Evolutionary conservation across 208 protist genomes (phyloP).

Genomic region (Leishmania amazonensis): DNA sequence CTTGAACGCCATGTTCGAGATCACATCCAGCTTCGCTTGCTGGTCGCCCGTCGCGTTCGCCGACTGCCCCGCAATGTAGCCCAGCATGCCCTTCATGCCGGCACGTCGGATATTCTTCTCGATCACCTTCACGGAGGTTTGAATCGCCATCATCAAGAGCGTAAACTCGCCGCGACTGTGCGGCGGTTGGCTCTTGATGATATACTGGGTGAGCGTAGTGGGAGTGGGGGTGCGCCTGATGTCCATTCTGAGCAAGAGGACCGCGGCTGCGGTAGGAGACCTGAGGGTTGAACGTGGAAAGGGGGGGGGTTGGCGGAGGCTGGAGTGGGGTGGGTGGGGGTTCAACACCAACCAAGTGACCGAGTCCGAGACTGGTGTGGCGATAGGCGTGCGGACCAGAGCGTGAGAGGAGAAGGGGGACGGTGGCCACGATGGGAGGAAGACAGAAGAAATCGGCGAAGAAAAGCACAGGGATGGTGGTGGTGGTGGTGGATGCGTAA

Average conservation of each 20-base stretch:
- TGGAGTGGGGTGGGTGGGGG: neutral
- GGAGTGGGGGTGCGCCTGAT: conserved; percentile 29
- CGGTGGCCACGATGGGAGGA: neutral
- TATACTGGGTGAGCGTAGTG: conserved; percentile 82
- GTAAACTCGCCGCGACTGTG: conserved; percentile 85
- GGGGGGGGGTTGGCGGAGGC: neutral
- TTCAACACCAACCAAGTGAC: neutral
- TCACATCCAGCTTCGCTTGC: conserved; percentile 88
- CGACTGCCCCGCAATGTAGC: conserved; percentile 52
- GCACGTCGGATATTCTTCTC: conserved; percentile 87
- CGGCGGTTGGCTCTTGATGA: conserved; percentile 80
- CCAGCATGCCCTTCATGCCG: conserved; percentile 85
- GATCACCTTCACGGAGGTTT: conserved; percentile 87
- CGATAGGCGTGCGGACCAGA: neutral
- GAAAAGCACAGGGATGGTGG: neutral
- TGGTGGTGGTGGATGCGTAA: neutral
- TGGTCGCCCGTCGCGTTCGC: conserved; percentile 82
- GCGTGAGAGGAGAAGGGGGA: neutral
- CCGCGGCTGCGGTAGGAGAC: neutral
- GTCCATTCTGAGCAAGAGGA: conserved; percentile 20
- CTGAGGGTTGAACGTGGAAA: neutral
- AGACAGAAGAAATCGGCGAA: neutral
- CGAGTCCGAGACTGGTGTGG: neutral
- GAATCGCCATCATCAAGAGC: conserved; percentile 90
- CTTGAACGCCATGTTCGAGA: conserved; percentile 89